A percentile compares a stretch with the other conserved stretches of the same genome.
Evolutionary conservation across 495 filamentous ascomycete genomes (phyloP).

Genomic region (Trichocladium antarcticum): DNA sequence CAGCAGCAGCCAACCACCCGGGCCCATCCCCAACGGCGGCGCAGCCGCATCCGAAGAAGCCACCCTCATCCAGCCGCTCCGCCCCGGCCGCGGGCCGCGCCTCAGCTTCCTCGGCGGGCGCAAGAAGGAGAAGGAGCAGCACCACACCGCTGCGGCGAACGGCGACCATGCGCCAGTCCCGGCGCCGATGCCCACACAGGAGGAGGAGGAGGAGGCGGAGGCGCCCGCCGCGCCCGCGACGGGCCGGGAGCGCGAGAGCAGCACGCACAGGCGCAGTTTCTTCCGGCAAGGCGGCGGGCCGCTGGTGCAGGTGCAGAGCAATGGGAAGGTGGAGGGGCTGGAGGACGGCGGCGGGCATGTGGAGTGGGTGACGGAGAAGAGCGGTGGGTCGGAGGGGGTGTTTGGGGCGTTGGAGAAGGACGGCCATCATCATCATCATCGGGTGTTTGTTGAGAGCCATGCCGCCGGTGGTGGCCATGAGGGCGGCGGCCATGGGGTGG

Average conservation of each 20-base stretch:
- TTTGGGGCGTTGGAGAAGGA: no score
- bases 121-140: conserved; percentile 25
- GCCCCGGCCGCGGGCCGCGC: conserved; percentile 34
- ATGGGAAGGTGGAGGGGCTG: not conserved
- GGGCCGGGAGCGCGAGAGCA: conserved; percentile 17
- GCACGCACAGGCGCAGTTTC: no score
- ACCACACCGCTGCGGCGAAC: conserved; percentile 3
- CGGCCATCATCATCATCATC: no score
- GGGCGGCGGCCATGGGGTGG: conserved; percentile 1
- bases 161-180: conserved; percentile 9
- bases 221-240: not conserved
- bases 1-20: conserved; percentile 13
- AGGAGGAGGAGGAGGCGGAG: conserved; percentile 7
- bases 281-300: no score
- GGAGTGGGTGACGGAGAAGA: no score
- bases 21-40: conserved; percentile 22
- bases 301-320: not conserved
- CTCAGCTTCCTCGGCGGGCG: conserved; percentile 40
- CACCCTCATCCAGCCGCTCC: conserved; percentile 28
- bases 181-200: not conserved
- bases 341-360: no score
- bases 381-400: no score
- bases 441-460: not conserved
- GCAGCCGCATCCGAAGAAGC: conserved; percentile 29
- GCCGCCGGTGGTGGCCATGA: not conserved